Base-by-base conservation (phyloP, 2,329 filamentous ascomycete genomes). In the Trichothecium sympodiale region DNA sequence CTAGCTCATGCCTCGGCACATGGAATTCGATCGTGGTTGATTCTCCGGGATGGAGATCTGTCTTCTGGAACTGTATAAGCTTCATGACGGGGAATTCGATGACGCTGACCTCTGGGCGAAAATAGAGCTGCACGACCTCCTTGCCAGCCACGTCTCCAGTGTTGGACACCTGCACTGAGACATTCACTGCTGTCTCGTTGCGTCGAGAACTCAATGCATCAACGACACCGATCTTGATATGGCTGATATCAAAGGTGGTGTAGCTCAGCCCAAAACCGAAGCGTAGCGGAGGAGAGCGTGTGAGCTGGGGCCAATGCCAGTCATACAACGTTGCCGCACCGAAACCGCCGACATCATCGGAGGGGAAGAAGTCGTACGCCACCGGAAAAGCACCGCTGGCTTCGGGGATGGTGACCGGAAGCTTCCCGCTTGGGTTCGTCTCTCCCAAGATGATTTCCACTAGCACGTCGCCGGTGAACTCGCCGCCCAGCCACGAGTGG, bases 331-430 rank as follows among this genome's bases (percentile, higher is more conserved):
- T 67, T 40, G 73, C 69, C 0, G 75, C 72, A 0, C 62, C 61
- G 41, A 81, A 73, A 39, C 69, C 63, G 25, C 75, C 54, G 37
- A 67, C 69, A 54, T 82, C 77, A 45, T 75, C 69, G 3, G 66
- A 67, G 1, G 64, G 64, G 53, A 83, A 79, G 50, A 79, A 69
- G 20, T 80, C 70, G 54, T 83, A 82, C 50, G 82, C 77, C 37
- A 80, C 67, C 36, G 78, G 79, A 4, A 53, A 44, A 8, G 61
- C 52, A n/a, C 60, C 53, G 4, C 57, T 48, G 3, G 49, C 54
- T 58, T 66, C 66, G 0, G 65, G 67, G 55, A 70, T 66, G 3
- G 62, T 65, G 9, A 71, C 60, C 0, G 53, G 52, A 8, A 55
- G 42, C 35, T 55, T 55, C n/a, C 51, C 53, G 31, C 53, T 55